Evolutionary conservation across 805 yeast genomes (phyloP).

Genomic region (Spathaspora arborariae): DNA sequence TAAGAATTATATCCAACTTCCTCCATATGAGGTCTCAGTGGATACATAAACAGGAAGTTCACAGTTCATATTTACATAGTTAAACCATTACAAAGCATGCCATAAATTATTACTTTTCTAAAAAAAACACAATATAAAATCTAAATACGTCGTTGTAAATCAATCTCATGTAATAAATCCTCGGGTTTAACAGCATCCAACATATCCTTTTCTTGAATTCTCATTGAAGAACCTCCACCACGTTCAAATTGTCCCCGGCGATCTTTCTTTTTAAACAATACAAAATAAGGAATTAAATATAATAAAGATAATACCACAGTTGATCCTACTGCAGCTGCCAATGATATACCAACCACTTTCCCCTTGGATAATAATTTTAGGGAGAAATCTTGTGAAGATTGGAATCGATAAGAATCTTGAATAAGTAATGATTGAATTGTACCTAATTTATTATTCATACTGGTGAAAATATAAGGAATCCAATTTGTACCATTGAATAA

Average conservation of each 20-base stretch:
- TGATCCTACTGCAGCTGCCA: conserved; percentile 44
- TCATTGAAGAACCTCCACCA: conserved; percentile 13
- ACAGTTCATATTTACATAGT: too few species aligned
- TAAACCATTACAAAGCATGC: neutral
- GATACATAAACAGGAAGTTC: too few species aligned
- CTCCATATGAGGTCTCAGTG: too few species aligned
- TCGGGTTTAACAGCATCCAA: conserved; percentile 42
- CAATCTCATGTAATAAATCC: conserved; percentile 43
- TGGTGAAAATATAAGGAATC: conserved; percentile 58
- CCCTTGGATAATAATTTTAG: conserved; percentile 28
- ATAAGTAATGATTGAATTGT: conserved; percentile 27
- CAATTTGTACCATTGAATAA: conserved; percentile 62
- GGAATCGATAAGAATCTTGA: conserved; percentile 31
- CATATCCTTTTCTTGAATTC: conserved; percentile 43
- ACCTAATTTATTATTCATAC: conserved; percentile 22
- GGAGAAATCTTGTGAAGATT: conserved; percentile 31
- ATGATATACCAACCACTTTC: conserved; percentile 42
- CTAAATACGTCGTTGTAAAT: conserved; percentile 32
- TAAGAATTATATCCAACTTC: too few species aligned
- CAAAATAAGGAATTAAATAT: conserved; percentile 37
- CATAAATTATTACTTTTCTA: neutral
- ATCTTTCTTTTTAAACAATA: conserved; percentile 28
- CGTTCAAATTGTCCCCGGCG: neutral
- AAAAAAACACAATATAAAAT: neutral
- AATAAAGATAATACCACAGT: conserved; percentile 38